Base-by-base conservation (phyloP, 2,329 filamentous ascomycete species). In the Verticillium nonalfalfae region DNA sequence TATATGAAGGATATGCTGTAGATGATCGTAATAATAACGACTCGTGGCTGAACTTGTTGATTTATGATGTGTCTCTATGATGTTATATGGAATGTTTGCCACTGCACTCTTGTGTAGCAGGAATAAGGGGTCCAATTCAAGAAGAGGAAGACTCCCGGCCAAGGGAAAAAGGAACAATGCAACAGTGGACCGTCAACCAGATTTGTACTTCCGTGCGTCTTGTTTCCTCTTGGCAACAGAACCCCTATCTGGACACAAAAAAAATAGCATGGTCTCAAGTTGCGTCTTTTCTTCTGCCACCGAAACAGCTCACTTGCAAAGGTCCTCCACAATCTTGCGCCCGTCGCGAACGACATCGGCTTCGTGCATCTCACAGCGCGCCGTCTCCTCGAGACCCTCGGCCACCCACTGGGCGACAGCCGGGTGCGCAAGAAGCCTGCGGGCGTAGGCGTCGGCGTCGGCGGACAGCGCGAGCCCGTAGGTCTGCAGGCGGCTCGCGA, bases 401-500 rank as follows among this genome's bases (percentile, higher is more conserved):
- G 68, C 62, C 3, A 79, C 63, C 77, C 77, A 79, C 54, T 69
- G 71, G 66, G 69, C 69, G 11, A 79, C 71, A 11, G 69, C 73
- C 4, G 70, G 68, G 56, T 77, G 69, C 45, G 68, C 70, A 64
- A 73, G 66, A 56, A 79, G 58, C 18, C 70, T 63, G n/a, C 73
- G 65, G 33, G 70, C 50, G 60, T 79, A 79, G 60, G 69, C 71
- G 61, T 62, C 66, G 0, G 72, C 73, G 9, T 60, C 45, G 0
- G 66, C 72, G 5, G 69, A 66, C 26, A 78, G 61, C 50, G 69
- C 62, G 40, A 73, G 64, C 0, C 75, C 70, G 62, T 72, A 79
- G 0, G 76, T 79, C 71, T 71, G 71, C 33, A 73, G 59, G 26
- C 78, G 67, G 33, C 72, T 71, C n/a, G 75, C 77, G 15, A 79